Evolutionary conservation across 768 basidiomycete species (phyloP).

Genomic region (Phylloporus sp.): DNA sequence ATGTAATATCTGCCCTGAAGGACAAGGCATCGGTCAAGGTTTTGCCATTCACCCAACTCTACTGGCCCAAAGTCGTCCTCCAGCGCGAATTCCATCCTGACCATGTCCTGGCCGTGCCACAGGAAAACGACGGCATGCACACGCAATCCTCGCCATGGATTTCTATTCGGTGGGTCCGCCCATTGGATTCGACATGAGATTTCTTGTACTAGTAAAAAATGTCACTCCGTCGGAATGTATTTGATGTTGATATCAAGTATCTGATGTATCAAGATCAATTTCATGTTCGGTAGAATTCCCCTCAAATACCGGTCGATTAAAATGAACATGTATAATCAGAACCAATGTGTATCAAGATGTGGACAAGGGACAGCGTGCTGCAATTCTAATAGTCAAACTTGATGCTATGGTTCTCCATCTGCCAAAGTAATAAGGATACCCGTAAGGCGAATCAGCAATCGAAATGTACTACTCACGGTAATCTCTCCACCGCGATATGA

Average conservation of each 20-base stretch:
- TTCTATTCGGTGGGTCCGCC: constrained; percentile 38
- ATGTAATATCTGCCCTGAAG: constrained; percentile 30
- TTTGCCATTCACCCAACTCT: constrained; percentile 40
- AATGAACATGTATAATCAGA: too few relatives aligned
- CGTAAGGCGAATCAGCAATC: background rate
- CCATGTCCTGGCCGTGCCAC: constrained; percentile 19
- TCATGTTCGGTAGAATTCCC: too few relatives aligned
- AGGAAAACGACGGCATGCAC: constrained; percentile 4
- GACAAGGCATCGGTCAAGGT: constrained; percentile 30
- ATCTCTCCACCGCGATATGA: constrained; percentile 95
- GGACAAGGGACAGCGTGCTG: background rate
- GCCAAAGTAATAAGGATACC: constrained; percentile 1
- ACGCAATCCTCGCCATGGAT: constrained; percentile 38
- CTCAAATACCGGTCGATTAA: too few relatives aligned
- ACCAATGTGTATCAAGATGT: too few relatives aligned
- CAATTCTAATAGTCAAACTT: constrained; percentile 57
- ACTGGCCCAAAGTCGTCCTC: constrained; percentile 43
- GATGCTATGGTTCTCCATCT: constrained; percentile 85
- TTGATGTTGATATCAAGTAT: too few relatives aligned
- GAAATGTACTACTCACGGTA: constrained; percentile 50
- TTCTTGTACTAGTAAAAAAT: background rate
- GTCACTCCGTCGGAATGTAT: too few relatives aligned
- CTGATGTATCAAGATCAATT: too few relatives aligned
- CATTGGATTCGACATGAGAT: constrained; percentile 30
- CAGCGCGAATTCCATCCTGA: constrained; percentile 17